Evolutionary conservation across 2,329 filamentous ascomycete species (phyloP), one percentile per base, ranked within the genome.

Genomic region (Amauroascus niger): DNA sequence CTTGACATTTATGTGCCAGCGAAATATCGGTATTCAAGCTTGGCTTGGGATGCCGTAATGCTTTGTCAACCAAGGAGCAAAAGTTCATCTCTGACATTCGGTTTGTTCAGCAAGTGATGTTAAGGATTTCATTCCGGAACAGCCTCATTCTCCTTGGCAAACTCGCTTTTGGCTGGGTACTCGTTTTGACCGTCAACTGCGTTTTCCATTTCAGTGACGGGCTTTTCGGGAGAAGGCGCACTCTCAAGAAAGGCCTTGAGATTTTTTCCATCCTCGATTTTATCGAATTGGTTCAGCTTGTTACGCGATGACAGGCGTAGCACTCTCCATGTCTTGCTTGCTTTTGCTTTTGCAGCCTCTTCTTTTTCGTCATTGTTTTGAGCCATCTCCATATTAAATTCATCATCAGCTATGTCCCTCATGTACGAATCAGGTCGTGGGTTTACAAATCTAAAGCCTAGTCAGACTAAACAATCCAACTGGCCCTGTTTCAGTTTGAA

Each of bases 241-340:
- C 46, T 55, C 52, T 70, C 70, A 55, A 78, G 76, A 55, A 79
- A 70, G 55, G 71, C 67, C 57, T 79, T 73, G 56, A 83, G 66
- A 58, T 88, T 87, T 65, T 86, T 86, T 39, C 86, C 83, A 59
- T 89, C 84, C 53, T 95, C 89, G 46, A 95, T 86, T 68, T 86
- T 88, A 68, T 97, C 90, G 67, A 97, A 93, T 18, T 82, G 74
- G 43, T 81, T 79, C 60, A 97, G 78, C 62, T 85, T 86, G 54
- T 77, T 82, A 59, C 81, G 82, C 53, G 86, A 83, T 8, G 88
- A 86, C 59, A 95, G 80, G 50, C 93, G 82, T 58, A 98, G 74
- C 4, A 88, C 87, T 61, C 90, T 81, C 93, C 93, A 98, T 54
- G 83, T 86, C 68, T 94, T 91, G 73, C 88, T 95, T 18, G 84